Evolutionary conservation across 1,284 basidiomycete species (phyloP), one percentile per base, ranked within the genome.

Genomic region (Mycosarcoma maydis): DNA sequence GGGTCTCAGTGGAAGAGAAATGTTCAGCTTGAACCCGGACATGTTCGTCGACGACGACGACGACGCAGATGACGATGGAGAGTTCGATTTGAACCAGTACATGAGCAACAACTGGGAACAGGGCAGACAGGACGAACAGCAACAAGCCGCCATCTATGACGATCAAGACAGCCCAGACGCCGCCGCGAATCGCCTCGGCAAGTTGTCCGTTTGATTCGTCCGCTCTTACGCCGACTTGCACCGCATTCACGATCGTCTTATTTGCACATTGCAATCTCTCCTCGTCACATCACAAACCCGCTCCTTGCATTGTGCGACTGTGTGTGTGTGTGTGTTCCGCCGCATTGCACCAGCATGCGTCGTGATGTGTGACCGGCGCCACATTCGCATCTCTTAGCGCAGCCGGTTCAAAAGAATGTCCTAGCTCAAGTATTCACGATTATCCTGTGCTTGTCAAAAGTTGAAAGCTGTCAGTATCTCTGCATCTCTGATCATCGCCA

Each of bases 1-100:
- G 32, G 96, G 95, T 49, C 92, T 99, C 91, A 92, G 91, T 61
- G 95, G 95, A 51, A 87, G 93, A 83, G 96, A 98, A 84, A 85
- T 99, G 83, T 92, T 93, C 74, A 78, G 87, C 84, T 94, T 92
- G 86, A 94, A 97, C 82, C 92, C 93, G 16, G 92, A 98, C 78
- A 91, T 95, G 89, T 93, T 95, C 84, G 88, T 87, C 72, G 92
- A 94, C 75, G 79, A 77, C 1, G 79, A 76, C 2, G 82, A 77
- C 14, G 91, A 90, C 6, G 88, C 85, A 7, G 60, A 90, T 34
- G 76, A 69, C 39, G 76, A 62, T 17, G 66, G 55, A 3, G 47
- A 73, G 51, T 65, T 78, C 44, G 78, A 80, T 51, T 59, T 80
- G 54, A 42, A 65, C 37, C 57, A 66, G 40, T 80, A 80, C 55